phyloP scores from a whole-genome alignment of 352 stramenopile species.

The Pseudoperonospora humuli region DNA sequence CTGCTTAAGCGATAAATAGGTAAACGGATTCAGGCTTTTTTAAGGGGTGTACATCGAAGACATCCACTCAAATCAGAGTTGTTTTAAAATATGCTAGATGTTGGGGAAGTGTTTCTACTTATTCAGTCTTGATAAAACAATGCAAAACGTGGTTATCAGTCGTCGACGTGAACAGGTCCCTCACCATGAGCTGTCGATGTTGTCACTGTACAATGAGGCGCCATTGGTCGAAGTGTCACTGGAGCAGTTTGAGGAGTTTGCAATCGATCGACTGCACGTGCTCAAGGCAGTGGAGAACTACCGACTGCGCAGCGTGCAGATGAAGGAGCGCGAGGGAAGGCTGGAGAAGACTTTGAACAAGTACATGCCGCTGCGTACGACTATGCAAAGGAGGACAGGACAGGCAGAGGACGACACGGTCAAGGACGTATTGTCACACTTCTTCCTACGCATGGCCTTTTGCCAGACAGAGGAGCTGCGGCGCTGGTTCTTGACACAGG shows the following conservation, averaged over 20 bases:
- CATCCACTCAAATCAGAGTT: too few species aligned
- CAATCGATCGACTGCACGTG: slow-evolving; percentile 92
- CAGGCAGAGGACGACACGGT: slow-evolving; percentile 56
- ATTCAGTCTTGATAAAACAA: slow-evolving; percentile 9
- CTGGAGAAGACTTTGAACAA: slow-evolving; percentile 84
- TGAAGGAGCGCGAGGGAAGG: slow-evolving; percentile 62
- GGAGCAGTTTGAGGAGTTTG: slow-evolving; percentile 97
- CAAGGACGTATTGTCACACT: slow-evolving; percentile 95
- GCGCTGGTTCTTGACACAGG: slow-evolving; percentile 95
- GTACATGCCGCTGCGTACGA: slow-evolving; percentile 61
- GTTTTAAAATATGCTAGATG: too few species aligned
- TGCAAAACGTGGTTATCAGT: slow-evolving; percentile 80
- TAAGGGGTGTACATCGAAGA: too few species aligned
- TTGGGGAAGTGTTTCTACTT: too few species aligned
- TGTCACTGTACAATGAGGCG: slow-evolving; percentile 92
- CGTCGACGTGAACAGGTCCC: slow-evolving; percentile 47
- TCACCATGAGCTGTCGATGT: slow-evolving; percentile 44
- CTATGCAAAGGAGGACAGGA: slow-evolving; percentile 29
- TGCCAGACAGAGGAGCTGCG: slow-evolving; percentile 96
- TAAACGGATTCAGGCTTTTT: too few species aligned
- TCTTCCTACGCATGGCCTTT: slow-evolving; percentile 96
- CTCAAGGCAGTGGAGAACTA: slow-evolving; percentile 86
- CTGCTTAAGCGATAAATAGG: too few species aligned
- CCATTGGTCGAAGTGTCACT: slow-evolving; percentile 93
- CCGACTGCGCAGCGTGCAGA: slow-evolving; percentile 59